Evolutionary conservation across 371 early-diverging fungal genomes (phyloP), one percentile per base, ranked within the genome.

Genomic region (Haplosporangium sp.): DNA sequence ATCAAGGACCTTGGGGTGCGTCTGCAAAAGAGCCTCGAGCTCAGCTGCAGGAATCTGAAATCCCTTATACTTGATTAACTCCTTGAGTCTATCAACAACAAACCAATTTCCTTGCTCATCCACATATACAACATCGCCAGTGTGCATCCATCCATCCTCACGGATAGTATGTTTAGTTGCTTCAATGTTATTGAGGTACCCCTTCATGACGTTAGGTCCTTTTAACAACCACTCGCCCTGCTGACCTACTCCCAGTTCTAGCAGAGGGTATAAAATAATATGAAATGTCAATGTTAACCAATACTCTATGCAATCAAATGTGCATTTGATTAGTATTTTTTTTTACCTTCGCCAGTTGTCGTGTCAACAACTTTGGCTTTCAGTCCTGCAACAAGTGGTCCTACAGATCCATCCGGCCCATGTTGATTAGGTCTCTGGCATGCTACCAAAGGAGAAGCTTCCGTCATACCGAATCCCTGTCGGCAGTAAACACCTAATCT

Each of bases 41-140:
- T 97, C 97, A 27, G 94, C 94, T 9, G 95, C 94, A 0, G 95
- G 88, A 57, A 95, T 90, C 76, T 95, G 94, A 82, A 88, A 92
- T 1, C 94, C 94, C 71, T 94, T 94, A 74, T 85, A 91, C 71
- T 94, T 94, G 68, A 94, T 93, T 19, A 94, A 74, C 70, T 94
- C 94, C 76, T 94, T 94, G 37, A 91, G 85, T 59, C 94, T 92
- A 69, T 94, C 94, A 9, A 87, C 82, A 34, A 92, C 85, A 47
- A 75, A 88, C 72, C 94, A 91, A 44, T 85, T 69, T 9, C 90
- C 91, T 35, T 90, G 74, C 20, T 84, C 74, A 61, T 92, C 90
- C 17, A 88, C 86, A 37, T 88, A 74, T 20, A 87, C 96, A 55
- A 96, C 84, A 72, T 97, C 98, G 27, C 96, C 97, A 0, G 95